phyloP scores from a whole-genome alignment of 108 stramenopile genomes.

The Nitzschia putrida region DNA sequence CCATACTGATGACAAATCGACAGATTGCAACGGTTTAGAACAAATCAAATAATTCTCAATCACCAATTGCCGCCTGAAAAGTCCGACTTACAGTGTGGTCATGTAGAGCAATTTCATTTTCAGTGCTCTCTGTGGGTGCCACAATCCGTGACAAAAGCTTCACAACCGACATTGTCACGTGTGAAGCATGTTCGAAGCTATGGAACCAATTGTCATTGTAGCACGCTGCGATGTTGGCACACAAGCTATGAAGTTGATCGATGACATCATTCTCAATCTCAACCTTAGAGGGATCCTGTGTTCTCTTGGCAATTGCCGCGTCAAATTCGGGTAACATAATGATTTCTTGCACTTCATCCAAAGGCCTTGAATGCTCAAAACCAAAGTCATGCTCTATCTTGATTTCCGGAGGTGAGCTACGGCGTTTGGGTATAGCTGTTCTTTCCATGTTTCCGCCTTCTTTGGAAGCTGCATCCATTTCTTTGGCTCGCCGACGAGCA shows the following conservation, averaged over 20 bases:
- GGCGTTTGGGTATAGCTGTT: not conserved
- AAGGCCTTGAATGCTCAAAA: not conserved
- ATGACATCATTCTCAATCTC: conserved; percentile 1
- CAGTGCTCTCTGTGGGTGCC: not conserved
- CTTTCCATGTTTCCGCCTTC: not conserved
- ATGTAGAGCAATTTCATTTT: no score
- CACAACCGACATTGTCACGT: conserved; percentile 11
- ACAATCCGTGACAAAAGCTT: conserved; percentile 13
- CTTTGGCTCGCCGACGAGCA: not conserved
- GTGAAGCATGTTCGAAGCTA: conserved; percentile 9
- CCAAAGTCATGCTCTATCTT: not conserved
- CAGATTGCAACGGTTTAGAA: no score
- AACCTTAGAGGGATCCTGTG: not conserved
- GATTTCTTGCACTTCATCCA: conserved; percentile 11
- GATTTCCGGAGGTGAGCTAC: not conserved
- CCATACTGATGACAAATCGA: conserved; percentile 26
- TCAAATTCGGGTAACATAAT: conserved; percentile 3
- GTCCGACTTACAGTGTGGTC: not conserved
- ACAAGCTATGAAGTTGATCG: not conserved
- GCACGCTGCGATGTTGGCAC: not conserved
- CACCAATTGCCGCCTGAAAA: not conserved
- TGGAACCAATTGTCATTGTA: conserved; percentile 15
- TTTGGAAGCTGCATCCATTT: not conserved
- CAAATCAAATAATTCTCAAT: not conserved
- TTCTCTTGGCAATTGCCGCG: not conserved